Evolutionary conservation across 2,329 filamentous ascomycete species (phyloP), one percentile per base, ranked within the genome.

Genomic region (Exserohilum turcica): DNA sequence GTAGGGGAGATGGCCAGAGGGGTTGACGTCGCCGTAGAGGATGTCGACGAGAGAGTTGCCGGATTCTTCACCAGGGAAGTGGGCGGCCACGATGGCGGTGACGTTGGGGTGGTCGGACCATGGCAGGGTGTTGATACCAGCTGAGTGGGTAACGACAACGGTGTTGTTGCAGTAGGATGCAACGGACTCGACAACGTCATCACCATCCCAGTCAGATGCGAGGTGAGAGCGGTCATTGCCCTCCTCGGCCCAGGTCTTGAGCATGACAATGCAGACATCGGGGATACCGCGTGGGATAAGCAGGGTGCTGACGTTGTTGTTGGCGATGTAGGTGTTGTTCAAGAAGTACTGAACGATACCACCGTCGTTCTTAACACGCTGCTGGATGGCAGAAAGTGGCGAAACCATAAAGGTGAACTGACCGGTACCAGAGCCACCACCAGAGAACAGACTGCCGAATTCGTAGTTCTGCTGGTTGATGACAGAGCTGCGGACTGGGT

Each of bases 1-100:
- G 75, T 95, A 96, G 0, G 92, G 92, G 2, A 97, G 78, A 52
- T 90, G 88, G 16, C 92, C 92, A 43, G 85, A 91, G 0, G 87
- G 87, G 65, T 91, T 93, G 9, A 86, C 82, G 19, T 88, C 82
- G 6, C 92, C 92, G 54, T 92, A 91, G 2, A 96, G 78, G 3
- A 77, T 60, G 45, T 77, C 76, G 32, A 72, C 70, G 37, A 78
- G 63, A 8, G 72, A 71, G 63, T 77, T 67, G 15, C 76, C 76
- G 12, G 64, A 65, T 59, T 78, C 73, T 56, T 78, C 67, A n/a
- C 77, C 76, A 3, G 75, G 74, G 43, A 71, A 71, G 53, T 78
- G 75, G 3, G 76, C 76, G 9, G 72, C 71, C 3, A 79, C 59
- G 52, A 79, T 77, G 15, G 73, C 74, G 8, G 71, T 76, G n/a